phyloP scores from a whole-genome alignment of 106 monocot species.

The Chionographis japonica region DNA sequence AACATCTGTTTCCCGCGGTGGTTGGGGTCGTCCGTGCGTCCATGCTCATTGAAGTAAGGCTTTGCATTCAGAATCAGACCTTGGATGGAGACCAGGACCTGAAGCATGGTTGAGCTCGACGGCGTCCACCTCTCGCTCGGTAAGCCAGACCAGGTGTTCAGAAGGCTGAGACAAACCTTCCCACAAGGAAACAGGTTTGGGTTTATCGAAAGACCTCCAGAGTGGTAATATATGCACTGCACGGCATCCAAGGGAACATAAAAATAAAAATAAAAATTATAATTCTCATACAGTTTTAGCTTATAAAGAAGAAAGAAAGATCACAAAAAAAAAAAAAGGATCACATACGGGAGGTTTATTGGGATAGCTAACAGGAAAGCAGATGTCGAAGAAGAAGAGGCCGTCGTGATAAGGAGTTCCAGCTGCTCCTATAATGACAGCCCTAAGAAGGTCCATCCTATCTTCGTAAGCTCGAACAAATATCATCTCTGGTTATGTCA shows the following conservation, averaged over 20 bases:
- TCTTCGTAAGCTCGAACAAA: slow-evolving; percentile 44
- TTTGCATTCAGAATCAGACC: not conserved
- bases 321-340: not conserved
- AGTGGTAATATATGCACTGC: not conserved
- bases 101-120: not conserved
- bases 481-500: slow-evolving; percentile 26
- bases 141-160: not conserved
- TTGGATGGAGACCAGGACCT: not conserved
- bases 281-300: too few species aligned
- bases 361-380: slow-evolving; percentile 30
- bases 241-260: not conserved
- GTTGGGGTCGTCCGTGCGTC: not conserved
- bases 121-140: not conserved
- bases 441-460: slow-evolving; percentile 45
- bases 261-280: too few species aligned
- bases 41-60: not conserved
- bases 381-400: slow-evolving; percentile 42
- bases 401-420: slow-evolving; percentile 50
- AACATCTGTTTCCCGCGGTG: too few species aligned
- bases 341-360: slow-evolving; percentile 30
- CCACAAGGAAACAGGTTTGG: not conserved
- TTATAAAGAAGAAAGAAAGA: too few species aligned
- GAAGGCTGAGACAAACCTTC: not conserved
- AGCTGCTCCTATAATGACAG: slow-evolving; percentile 31
- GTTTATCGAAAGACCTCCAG: not conserved